Evolutionary conservation across 2,329 filamentous ascomycete genomes (phyloP).

Genomic region (Alternaria infectoria): DNA sequence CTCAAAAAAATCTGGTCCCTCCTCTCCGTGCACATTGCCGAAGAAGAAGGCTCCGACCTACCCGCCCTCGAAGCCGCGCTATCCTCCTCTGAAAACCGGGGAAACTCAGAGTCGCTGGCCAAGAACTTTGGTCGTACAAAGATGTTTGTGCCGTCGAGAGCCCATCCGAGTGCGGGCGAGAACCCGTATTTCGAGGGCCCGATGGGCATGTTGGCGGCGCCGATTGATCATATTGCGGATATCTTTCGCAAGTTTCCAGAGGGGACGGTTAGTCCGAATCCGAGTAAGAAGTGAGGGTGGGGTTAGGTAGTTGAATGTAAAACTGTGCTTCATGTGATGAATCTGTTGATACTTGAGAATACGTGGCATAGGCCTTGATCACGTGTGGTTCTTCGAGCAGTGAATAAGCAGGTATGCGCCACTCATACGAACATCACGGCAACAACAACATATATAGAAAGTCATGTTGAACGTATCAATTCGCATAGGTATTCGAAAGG

Average conservation of each 20-base stretch:
- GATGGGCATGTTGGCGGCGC: conserved; percentile 61
- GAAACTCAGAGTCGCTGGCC: conserved; percentile 34
- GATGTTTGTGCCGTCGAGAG: conserved; percentile 37
- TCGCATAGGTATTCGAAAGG: background rate
- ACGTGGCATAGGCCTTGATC: fast-evolving
- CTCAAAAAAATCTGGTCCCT: conserved; percentile 31
- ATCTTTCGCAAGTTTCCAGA: conserved; percentile 63
- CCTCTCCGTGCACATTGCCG: conserved; percentile 38
- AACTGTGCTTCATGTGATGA: background rate
- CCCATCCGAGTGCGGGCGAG: conserved; percentile 50
- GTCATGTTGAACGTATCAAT: background rate
- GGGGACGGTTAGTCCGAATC: conserved; percentile 31
- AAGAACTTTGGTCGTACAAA: conserved; percentile 41
- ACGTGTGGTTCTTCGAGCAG: background rate
- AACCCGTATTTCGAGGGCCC: conserved; percentile 64
- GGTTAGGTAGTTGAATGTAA: background rate
- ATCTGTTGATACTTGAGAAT: background rate
- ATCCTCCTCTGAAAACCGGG: conserved; percentile 12
- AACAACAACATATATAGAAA: background rate
- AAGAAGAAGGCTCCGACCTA: conserved; percentile 42
- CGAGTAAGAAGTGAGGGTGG: conserved; percentile 24
- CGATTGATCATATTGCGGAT: conserved; percentile 63
- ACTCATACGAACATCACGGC: background rate
- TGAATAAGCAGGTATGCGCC: background rate
- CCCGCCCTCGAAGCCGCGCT: conserved; percentile 36